Conservation (phyloP, 352 stramenopile species). For the Globisporangium recalcitrans region DNA sequence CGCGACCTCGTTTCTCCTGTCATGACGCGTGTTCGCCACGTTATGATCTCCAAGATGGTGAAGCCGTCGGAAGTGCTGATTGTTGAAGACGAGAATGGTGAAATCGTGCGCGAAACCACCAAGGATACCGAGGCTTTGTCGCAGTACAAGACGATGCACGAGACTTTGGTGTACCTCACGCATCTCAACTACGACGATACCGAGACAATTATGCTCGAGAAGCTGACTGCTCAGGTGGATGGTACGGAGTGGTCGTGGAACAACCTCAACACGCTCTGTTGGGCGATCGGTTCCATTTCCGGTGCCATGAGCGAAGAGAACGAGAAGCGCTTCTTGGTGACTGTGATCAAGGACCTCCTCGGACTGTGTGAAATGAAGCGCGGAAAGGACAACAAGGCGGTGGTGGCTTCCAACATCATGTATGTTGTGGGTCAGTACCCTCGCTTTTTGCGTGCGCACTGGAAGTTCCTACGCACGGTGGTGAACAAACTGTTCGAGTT, state of each 20-base stretch:
- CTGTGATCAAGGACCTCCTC: conserved; percentile 99
- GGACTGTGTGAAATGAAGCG: conserved; percentile 97
- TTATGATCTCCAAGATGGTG: conserved; percentile 99
- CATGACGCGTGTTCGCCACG: conserved; percentile 93
- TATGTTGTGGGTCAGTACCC: conserved; percentile 99
- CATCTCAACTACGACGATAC: conserved; percentile 99
- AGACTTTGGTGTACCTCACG: conserved; percentile 99
- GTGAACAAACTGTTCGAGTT: conserved; percentile 99
- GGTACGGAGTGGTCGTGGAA: conserved; percentile 92
- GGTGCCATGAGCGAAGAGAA: conserved; percentile 99
- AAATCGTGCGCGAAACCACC: conserved; percentile 95
- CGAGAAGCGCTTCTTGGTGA: conserved; percentile 99
- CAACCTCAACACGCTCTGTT: conserved; percentile 99
- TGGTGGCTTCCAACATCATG: conserved; percentile 99
- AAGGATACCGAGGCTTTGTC: conserved; percentile 99
- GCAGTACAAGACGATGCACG: conserved; percentile 99
- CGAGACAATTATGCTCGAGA: conserved; percentile 98
- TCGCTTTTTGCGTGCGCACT: conserved; percentile 98
- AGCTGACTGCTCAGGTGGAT: conserved; percentile 91
- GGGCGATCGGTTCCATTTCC: conserved; percentile 98
- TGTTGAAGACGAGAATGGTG: conserved; percentile 99
- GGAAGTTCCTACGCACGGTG: conserved; percentile 99
- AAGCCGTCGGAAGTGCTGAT: conserved; percentile 99
- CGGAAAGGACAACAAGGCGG: conserved; percentile 99
- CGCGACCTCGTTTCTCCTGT: conserved; percentile 78